Percentiles rank a stretch among this genome's conserved stretches.
These are phyloP conservation scores for Murraya koenigii DNA, from an alignment of 345 rosid genomes.

Conservation along the genomic window DNA sequence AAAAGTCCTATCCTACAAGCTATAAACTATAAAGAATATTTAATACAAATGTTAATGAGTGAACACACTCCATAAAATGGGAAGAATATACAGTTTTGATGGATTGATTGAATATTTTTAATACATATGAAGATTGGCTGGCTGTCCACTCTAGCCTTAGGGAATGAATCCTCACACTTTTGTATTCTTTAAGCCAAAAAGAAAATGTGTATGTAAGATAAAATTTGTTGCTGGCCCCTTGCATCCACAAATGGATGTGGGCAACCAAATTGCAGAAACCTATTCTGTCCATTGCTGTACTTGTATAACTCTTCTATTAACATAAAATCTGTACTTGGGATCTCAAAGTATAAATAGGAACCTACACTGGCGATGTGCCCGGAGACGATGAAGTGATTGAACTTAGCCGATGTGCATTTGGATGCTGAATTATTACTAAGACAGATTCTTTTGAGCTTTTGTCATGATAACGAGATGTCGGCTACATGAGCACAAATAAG, in stretches of 20 bases:
- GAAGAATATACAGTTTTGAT: slow-evolving; percentile 14
- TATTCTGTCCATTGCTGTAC: not conserved
- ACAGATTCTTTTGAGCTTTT: slow-evolving; percentile 45
- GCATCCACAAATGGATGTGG: not conserved
- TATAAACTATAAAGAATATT: not conserved
- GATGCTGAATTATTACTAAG: slow-evolving; percentile 79
- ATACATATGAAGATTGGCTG: not conserved
- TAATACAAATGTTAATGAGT: not conserved
- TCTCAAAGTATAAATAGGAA: not conserved
- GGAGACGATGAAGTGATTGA: not conserved
- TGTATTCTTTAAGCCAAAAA: not conserved
- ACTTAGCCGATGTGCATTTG: slow-evolving; percentile 33
- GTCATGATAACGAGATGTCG: slow-evolving; percentile 39
- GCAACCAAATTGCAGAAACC: not conserved
- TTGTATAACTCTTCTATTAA: slow-evolving; percentile 6
- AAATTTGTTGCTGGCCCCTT: not conserved
- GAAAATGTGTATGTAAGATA: not conserved
- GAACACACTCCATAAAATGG: not conserved
- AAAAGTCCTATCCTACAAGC: not conserved
- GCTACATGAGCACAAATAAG: slow-evolving; percentile 40
- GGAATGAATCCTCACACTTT: not conserved
- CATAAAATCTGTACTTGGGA: not conserved
- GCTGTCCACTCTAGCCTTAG: not conserved
- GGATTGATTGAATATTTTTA: not conserved
- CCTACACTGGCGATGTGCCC: slow-evolving; percentile 10